Base-by-base conservation (phyloP, 768 basidiomycete genomes). In the Mycena vitilis region DNA sequence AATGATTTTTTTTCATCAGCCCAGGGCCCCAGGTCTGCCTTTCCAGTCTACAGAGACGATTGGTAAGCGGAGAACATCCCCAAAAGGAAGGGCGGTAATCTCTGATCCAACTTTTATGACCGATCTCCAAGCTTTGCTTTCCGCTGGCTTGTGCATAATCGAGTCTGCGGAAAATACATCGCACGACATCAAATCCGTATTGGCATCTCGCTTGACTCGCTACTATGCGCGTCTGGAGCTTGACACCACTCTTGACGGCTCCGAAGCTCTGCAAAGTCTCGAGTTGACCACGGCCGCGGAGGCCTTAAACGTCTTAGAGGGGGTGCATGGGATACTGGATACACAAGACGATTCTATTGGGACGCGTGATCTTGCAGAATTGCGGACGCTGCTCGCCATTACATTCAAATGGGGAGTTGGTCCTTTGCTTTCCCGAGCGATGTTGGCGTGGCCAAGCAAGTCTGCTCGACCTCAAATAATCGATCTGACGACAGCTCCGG, bases 381-480 rank as follows among this genome's bases (percentile, higher is more conserved):
- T 95, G 2, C 85, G 89, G 25, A 90, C 89, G 0, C 81, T 94
- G 37, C 75, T 92, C 18, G 86, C 91, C 16, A 84, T 95, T 66
- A 76, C 86, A 34, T 92, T 95, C 74, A 89, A 88, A 71, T 93
- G 93, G 93, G 91, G 87, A 9, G 76, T 88, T 4, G 85, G 89
- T 16, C 86, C 86, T 4, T 74, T 90, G 5, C 80, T 91, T 45
- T 70, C 76, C 15, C 81, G 80, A 57, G 77, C 89, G n/a, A 73
- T 74, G 30, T 75, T 77, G 57, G 75, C 79, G 45, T 86, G 83
- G 86, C 80, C 81, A 20, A 71, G 71, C 52, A 78, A 76, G 44
- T 63, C 76, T 9, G 51, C 70, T 13, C 59, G 70, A 40, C 59
- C 47, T 36, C 42, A 71, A 22, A 81, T 87, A 53, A 81, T 86